Conservation (phyloP, 2,329 filamentous ascomycete species). For the Aspergillus bombycis region DNA sequence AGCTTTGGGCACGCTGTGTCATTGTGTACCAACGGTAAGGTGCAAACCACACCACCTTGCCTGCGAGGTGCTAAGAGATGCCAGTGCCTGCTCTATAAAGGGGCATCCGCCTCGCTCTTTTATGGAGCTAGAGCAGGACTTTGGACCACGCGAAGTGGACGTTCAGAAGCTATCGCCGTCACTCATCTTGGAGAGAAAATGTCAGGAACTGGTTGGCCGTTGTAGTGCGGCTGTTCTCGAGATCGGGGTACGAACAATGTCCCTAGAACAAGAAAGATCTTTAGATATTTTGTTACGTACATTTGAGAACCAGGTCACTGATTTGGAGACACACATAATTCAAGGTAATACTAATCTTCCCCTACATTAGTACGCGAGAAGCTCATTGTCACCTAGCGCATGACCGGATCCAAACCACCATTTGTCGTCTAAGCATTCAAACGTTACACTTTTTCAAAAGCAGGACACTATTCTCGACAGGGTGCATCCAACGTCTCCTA, state of each 20-base stretch:
- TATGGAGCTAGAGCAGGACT: constrained; percentile 40
- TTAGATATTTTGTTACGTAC: constrained; percentile 41
- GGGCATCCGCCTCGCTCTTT: constrained; percentile 41
- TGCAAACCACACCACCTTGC: constrained; percentile 5
- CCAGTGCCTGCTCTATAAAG: constrained; percentile 42
- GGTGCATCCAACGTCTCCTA: constrained; percentile 31
- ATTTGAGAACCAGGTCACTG: constrained; percentile 41
- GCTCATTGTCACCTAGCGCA: constrained; percentile 27
- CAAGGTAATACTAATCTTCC: constrained; percentile 29
- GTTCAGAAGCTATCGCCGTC: constrained; percentile 38
- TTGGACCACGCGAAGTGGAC: constrained; percentile 35
- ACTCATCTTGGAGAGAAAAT: constrained; percentile 41
- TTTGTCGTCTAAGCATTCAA: constrained; percentile 39
- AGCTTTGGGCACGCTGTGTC: constrained; percentile 46
- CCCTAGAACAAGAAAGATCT: constrained; percentile 41
- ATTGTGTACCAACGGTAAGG: constrained; percentile 44
- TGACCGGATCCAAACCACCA: constrained; percentile 32
- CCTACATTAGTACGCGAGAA: background rate
- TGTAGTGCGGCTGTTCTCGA: constrained; percentile 41
- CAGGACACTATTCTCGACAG: constrained; percentile 29
- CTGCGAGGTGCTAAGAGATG: background rate
- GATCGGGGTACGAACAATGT: constrained; percentile 44
- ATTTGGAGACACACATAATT: constrained; percentile 36
- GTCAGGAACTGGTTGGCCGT: constrained; percentile 40
- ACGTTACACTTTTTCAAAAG: constrained; percentile 42